Evolutionary conservation across 768 basidiomycete genomes (phyloP).

Genomic region (Suillus spraguei): DNA sequence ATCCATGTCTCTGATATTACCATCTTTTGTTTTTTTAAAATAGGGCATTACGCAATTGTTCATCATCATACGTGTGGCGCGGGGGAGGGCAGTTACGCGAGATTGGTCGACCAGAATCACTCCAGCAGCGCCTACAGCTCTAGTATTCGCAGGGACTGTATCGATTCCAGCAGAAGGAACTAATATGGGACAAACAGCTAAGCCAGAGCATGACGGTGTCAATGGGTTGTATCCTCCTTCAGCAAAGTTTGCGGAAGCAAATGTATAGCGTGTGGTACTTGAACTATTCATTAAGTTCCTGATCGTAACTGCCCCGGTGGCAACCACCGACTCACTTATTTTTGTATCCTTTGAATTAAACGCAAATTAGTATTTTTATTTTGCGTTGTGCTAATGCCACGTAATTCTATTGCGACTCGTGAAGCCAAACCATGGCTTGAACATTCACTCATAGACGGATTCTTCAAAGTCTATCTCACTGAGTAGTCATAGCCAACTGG

Average conservation of each 20-base stretch:
- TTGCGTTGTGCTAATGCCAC: too few relatives aligned
- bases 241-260: neutral
- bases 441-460: too few relatives aligned
- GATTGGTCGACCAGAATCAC: neutral
- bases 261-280: neutral
- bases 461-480: too few relatives aligned
- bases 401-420: too few relatives aligned
- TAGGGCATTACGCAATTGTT: neutral
- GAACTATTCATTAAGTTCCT: neutral
- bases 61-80: slow-evolving; percentile 4
- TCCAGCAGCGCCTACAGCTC: neutral
- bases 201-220: neutral
- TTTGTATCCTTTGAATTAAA: too few relatives aligned
- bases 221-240: neutral
- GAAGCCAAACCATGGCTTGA: too few relatives aligned
- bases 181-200: neutral
- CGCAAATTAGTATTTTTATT: too few relatives aligned
- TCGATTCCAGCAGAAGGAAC: neutral
- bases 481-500: too few relatives aligned
- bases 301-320: neutral
- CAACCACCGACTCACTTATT: too few relatives aligned
- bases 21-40: neutral
- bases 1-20: neutral
- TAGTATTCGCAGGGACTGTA: neutral
- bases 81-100: neutral